Percentiles rank a stretch among this genome's conserved stretches.
phyloP scores from a whole-genome alignment of 805 yeast genomes.

The Candida xiaguanensis region DNA sequence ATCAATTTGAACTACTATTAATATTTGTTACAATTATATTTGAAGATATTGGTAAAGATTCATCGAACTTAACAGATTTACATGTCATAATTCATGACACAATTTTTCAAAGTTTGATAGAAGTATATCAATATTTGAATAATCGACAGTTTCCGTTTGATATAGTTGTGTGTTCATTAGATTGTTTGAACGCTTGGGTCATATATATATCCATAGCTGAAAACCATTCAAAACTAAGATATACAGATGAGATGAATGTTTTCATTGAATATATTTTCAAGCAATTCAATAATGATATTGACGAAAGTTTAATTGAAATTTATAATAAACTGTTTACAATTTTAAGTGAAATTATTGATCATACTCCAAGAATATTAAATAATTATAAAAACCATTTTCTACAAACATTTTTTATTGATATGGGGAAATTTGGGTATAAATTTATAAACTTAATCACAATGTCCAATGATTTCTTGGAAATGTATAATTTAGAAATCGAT shows the following conservation, averaged over 20 bases:
- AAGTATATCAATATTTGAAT: constrained; percentile 17
- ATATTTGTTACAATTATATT: constrained; percentile 43
- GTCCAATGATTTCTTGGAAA: constrained; percentile 24
- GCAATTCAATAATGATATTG: constrained; percentile 11
- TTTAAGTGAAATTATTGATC: constrained; percentile 44
- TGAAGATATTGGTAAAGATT: constrained; percentile 48
- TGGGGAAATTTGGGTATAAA: constrained; percentile 41
- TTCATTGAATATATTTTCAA: constrained; percentile 21
- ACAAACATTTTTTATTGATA: constrained; percentile 35
- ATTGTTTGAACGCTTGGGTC: constrained; percentile 34
- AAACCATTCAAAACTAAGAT: constrained; percentile 28
- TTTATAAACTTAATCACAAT: constrained; percentile 34
- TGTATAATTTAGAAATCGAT: constrained; percentile 30
- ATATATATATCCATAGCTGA: constrained; percentile 35
- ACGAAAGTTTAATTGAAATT: constrained; percentile 13
- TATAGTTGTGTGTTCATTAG: constrained; percentile 15
- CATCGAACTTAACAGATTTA: constrained; percentile 19
- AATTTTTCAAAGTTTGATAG: constrained; percentile 24
- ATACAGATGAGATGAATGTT: constrained; percentile 21
- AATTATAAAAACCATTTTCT: constrained; percentile 24
- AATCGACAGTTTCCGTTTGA: constrained; percentile 7
- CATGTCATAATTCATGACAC: constrained; percentile 36
- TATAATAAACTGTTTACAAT: constrained; percentile 27
- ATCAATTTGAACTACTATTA: constrained; percentile 18
- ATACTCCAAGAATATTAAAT: constrained; percentile 40